These are phyloP conservation scores for Thielaviopsis punctulata DNA, from an alignment of 2,329 filamentous ascomycete genomes.

Conservation along the genomic window DNA sequence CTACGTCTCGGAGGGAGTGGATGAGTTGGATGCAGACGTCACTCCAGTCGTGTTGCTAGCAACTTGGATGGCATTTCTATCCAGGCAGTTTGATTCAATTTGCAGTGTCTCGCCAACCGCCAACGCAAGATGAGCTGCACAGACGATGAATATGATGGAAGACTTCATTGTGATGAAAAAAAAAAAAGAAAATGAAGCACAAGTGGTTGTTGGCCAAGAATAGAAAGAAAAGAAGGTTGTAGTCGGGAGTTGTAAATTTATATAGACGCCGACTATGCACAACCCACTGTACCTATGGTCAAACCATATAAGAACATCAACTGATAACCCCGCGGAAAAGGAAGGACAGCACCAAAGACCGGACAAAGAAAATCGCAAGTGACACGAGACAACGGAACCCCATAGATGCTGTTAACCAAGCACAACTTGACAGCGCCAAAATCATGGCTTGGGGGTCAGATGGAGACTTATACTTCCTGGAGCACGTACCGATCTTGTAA, in stretches of 20 bases:
- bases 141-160: not conserved
- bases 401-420: too few relatives aligned
- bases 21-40: not conserved
- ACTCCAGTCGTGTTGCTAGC: constrained; percentile 23
- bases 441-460: too few relatives aligned
- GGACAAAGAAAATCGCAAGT: too few relatives aligned
- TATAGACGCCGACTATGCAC: too few relatives aligned
- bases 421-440: too few relatives aligned
- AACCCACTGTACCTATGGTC: too few relatives aligned
- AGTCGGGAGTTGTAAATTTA: not conserved
- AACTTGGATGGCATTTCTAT: constrained; percentile 24
- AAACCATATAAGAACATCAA: too few relatives aligned
- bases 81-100: constrained; percentile 16
- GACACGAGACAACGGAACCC: too few relatives aligned
- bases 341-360: too few relatives aligned
- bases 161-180: not conserved
- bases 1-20: constrained; percentile 27
- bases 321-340: too few relatives aligned
- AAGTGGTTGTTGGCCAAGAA: not conserved
- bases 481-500: too few relatives aligned
- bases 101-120: not conserved
- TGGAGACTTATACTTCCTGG: too few relatives aligned
- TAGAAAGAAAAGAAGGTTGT: not conserved
- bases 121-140: not conserved
- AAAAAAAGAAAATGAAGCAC: not conserved